A percentile compares a stretch with the other conserved stretches of the same genome.
Conservation (phyloP, 1,139 yeast genomes). For the Eremothecium gossypii region DNA sequence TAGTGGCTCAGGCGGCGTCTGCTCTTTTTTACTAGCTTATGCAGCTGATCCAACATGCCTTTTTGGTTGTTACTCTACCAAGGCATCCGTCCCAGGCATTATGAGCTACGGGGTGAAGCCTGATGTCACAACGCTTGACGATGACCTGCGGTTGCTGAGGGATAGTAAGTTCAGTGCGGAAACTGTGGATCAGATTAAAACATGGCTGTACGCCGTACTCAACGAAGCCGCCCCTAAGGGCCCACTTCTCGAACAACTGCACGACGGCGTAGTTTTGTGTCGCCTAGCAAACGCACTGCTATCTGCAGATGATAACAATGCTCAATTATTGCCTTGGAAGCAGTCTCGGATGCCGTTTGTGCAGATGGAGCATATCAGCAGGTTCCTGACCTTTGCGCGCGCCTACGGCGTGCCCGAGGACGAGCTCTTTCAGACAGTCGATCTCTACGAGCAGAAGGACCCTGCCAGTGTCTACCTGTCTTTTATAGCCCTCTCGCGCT, state of each 20-base stretch:
- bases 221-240: slow-evolving; percentile 18
- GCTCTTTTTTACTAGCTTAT: too few relatives aligned
- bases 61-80: too few relatives aligned
- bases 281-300: slow-evolving; percentile 30
- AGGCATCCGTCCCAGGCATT: too few relatives aligned
- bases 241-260: slow-evolving; percentile 44
- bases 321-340: slow-evolving; percentile 42
- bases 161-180: slow-evolving; percentile 39
- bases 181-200: slow-evolving; percentile 37
- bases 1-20: too few relatives aligned
- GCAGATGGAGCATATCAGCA: slow-evolving; percentile 80
- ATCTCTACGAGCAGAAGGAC: slow-evolving; percentile 63
- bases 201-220: slow-evolving; percentile 40
- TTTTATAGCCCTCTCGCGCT: slow-evolving; percentile 62
- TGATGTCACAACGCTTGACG: slow-evolving; percentile 47
- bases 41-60: too few relatives aligned
- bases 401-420: slow-evolving; percentile 68
- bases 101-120: slow-evolving; percentile 25
- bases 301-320: slow-evolving; percentile 31
- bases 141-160: slow-evolving; percentile 44
- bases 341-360: slow-evolving; percentile 73
- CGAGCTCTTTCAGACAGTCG: slow-evolving; percentile 77
- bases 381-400: slow-evolving; percentile 54
- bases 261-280: slow-evolving; percentile 62
- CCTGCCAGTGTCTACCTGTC: slow-evolving; percentile 72